phyloP scores from a whole-genome alignment of 805 yeast genomes.

The Yamadazyma ubonensis region DNA sequence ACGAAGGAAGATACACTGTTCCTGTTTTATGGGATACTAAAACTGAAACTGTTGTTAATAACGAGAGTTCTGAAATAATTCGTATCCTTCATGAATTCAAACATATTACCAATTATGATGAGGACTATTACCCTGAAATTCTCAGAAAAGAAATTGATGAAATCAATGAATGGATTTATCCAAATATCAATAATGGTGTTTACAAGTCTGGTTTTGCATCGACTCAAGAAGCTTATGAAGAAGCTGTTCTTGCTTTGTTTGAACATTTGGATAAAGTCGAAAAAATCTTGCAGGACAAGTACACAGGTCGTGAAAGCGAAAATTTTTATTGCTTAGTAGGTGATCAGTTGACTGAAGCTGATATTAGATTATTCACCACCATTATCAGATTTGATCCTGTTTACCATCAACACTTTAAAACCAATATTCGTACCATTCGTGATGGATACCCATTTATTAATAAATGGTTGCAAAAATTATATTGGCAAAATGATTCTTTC shows the following conservation, averaged over 20 bases:
- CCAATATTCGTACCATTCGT: slow-evolving; percentile 81
- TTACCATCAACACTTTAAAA: slow-evolving; percentile 93
- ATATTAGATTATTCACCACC: slow-evolving; percentile 82
- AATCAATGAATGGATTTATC: slow-evolving; percentile 78
- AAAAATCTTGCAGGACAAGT: slow-evolving; percentile 48
- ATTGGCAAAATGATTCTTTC: slow-evolving; percentile 76
- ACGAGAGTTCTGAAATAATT: slow-evolving; percentile 87
- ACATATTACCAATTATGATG: slow-evolving; percentile 48
- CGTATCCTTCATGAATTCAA: slow-evolving; percentile 79
- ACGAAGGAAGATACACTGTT: slow-evolving; percentile 83
- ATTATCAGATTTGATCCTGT: slow-evolving; percentile 90
- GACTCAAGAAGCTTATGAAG: slow-evolving; percentile 76
- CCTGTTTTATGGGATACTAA: slow-evolving; percentile 93
- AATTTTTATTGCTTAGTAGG: slow-evolving; percentile 49
- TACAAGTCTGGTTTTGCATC: slow-evolving; percentile 91
- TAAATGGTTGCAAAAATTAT: slow-evolving; percentile 77
- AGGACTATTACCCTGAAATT: slow-evolving; percentile 61
- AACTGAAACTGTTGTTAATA: slow-evolving; percentile 78
- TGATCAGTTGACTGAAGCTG: slow-evolving; percentile 80
- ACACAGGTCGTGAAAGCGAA: slow-evolving; percentile 26
- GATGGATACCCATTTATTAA: slow-evolving; percentile 74
- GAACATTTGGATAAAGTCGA: slow-evolving; percentile 70
- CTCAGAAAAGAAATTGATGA: slow-evolving; percentile 64
- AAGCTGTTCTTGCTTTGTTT: slow-evolving; percentile 63
- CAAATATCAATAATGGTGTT: slow-evolving; percentile 86